Evolutionary conservation across 352 stramenopile species (phyloP).

Genomic region (Phytophthora syringae): DNA sequence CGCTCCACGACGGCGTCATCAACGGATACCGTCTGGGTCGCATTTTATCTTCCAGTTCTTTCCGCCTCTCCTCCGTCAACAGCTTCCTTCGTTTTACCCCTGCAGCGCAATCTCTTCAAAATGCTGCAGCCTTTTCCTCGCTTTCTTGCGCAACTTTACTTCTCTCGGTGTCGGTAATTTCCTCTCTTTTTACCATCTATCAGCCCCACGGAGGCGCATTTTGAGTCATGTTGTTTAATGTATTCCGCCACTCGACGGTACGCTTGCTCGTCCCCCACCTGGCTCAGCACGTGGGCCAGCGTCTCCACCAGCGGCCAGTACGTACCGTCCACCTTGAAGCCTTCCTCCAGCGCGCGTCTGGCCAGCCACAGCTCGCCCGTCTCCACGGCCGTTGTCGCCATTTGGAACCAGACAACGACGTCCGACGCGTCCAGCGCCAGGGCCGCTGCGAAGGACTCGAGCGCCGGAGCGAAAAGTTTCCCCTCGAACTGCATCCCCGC

Average conservation of each 20-base stretch:
- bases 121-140: conserved; percentile 32
- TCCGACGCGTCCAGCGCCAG: conserved; percentile 69
- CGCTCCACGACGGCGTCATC: conserved; percentile 52
- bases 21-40: conserved; percentile 47
- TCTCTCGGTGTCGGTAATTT: conserved; percentile 6
- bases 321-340: conserved; percentile 55
- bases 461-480: conserved; percentile 43
- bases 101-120: conserved; percentile 22
- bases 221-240: conserved; percentile 50
- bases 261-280: conserved; percentile 57
- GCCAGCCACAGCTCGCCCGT: conserved; percentile 75
- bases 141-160: conserved; percentile 13
- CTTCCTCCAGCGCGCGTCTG: conserved; percentile 61
- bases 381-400: conserved; percentile 62
- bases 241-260: conserved; percentile 57
- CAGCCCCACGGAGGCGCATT: conserved; percentile 43
- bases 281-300: conserved; percentile 63
- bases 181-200: conserved; percentile 27
- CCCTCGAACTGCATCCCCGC: conserved; percentile 63
- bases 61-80: conserved; percentile 27
- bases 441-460: conserved; percentile 58
- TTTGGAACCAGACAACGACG: conserved; percentile 80
- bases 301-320: conserved; percentile 72
- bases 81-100: conserved; percentile 42
- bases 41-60: conserved; percentile 21